phyloP scores from a whole-genome alignment of 495 filamentous ascomycete genomes.

The Annulohypoxylon maeteangense region DNA sequence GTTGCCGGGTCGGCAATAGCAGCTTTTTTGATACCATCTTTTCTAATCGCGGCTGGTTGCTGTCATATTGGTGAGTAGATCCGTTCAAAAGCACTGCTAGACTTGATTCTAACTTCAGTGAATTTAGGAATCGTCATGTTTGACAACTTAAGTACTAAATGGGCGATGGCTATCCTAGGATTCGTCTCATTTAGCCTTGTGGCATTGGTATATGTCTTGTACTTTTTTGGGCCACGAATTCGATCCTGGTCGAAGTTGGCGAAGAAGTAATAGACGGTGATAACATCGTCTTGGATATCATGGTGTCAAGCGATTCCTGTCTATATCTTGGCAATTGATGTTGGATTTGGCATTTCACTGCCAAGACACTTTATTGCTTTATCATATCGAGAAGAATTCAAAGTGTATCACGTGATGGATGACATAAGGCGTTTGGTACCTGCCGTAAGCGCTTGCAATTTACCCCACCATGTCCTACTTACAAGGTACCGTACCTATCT shows the following conservation, averaged over 20 bases:
- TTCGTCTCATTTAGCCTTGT: constrained; percentile 52
- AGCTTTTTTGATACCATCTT: constrained; percentile 54
- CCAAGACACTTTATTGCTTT: not conserved
- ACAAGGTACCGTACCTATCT: no score
- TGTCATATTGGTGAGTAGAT: constrained; percentile 47
- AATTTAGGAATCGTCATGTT: constrained; percentile 52
- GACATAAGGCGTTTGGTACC: no score
- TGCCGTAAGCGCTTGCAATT: no score
- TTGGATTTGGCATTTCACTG: not conserved
- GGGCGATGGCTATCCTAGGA: constrained; percentile 52
- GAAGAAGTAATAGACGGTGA: constrained; percentile 25
- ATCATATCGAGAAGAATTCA: no score
- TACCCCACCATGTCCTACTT: no score
- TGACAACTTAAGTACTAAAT: constrained; percentile 49
- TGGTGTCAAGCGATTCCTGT: not conserved
- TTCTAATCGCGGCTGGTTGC: constrained; percentile 51
- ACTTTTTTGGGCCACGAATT: constrained; percentile 50
- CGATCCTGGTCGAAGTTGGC: constrained; percentile 39
- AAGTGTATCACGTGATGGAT: not conserved
- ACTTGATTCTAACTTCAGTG: constrained; percentile 12
- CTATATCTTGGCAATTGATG: constrained; percentile 9
- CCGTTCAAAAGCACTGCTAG: not conserved
- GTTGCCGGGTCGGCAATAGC: constrained; percentile 52
- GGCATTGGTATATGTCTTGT: constrained; percentile 52
- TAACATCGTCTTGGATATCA: constrained; percentile 3